Evolutionary conservation across 495 filamentous ascomycete genomes (phyloP).

Genomic region (Xylaria venustula): DNA sequence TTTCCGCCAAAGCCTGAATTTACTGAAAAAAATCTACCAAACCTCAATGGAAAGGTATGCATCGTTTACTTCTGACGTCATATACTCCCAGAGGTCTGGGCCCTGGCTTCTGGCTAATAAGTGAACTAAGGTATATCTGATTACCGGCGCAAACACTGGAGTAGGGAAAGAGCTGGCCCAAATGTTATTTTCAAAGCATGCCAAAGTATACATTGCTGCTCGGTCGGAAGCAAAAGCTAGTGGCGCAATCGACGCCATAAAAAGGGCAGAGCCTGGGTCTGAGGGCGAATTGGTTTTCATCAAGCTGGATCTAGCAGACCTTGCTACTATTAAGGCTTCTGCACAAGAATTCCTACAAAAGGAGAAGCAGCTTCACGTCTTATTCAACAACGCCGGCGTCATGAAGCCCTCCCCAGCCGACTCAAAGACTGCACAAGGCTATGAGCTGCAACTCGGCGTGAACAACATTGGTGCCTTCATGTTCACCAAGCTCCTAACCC

Average conservation of each 20-base stretch:
- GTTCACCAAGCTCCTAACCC: slow-evolving; percentile 42
- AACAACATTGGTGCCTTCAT: slow-evolving; percentile 40
- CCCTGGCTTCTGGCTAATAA: background rate
- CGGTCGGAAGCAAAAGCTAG: slow-evolving; percentile 37
- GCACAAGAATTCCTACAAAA: slow-evolving; percentile 14
- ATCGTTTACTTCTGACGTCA: background rate
- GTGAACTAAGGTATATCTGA: slow-evolving; percentile 31
- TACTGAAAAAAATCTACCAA: slow-evolving; percentile 13
- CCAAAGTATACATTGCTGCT: slow-evolving; percentile 51
- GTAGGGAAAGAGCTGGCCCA: slow-evolving; percentile 44
- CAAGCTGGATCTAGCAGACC: slow-evolving; percentile 17
- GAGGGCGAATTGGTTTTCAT: slow-evolving; percentile 7
- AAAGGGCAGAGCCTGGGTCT: slow-evolving; percentile 11
- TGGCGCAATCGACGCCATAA: slow-evolving; percentile 14
- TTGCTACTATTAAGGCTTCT: slow-evolving; percentile 14
- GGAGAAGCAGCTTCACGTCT: slow-evolving; percentile 40
- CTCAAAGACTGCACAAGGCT: slow-evolving; percentile 29
- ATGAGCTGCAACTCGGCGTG: slow-evolving; percentile 36
- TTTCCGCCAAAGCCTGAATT: slow-evolving; percentile 16
- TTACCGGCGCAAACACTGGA: slow-evolving; percentile 48
- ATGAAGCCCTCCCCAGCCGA: slow-evolving; percentile 19
- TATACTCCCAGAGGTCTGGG: background rate
- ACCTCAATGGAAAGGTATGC: slow-evolving; percentile 9
- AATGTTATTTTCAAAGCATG: slow-evolving; percentile 40
- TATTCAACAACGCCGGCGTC: slow-evolving; percentile 42